Evolutionary conservation across 2,329 filamentous ascomycete genomes (phyloP).

Genomic region (Fusarium luffae): DNA sequence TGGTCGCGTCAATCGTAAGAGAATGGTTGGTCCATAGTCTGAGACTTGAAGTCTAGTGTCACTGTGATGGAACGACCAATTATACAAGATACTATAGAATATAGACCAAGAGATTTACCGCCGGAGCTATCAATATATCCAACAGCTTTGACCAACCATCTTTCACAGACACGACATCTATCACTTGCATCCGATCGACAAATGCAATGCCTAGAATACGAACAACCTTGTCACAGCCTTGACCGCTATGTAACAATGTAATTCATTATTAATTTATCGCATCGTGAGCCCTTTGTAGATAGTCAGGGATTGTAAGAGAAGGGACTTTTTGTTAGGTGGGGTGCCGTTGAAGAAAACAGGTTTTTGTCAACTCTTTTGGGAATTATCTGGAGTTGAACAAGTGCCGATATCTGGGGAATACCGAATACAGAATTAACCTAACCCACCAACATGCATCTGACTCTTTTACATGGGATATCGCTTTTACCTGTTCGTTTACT

Average conservation of each 20-base stretch:
- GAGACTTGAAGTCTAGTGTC: slow-evolving; percentile 3
- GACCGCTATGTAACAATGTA: slow-evolving; percentile 15
- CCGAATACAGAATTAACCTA: slow-evolving; percentile 7
- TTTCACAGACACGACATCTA: slow-evolving; percentile 13
- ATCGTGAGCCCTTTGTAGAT: background rate
- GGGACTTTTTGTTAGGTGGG: slow-evolving; percentile 26
- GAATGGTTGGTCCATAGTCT: slow-evolving; percentile 7
- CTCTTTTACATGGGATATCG: too few relatives aligned
- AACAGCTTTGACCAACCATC: slow-evolving; percentile 24
- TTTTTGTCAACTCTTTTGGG: slow-evolving; percentile 10
- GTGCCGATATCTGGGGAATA: slow-evolving; percentile 31
- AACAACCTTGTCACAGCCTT: background rate
- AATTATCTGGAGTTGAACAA: slow-evolving; percentile 10
- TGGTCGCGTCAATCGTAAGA: background rate
- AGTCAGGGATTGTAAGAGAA: background rate
- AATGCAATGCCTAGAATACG: slow-evolving; percentile 8
- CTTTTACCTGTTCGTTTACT: background rate
- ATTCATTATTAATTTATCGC: background rate
- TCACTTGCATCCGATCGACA: slow-evolving; percentile 24
- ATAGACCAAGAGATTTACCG: slow-evolving; percentile 17
- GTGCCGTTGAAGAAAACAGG: slow-evolving; percentile 7
- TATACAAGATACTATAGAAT: slow-evolving; percentile 8
- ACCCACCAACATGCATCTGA: background rate
- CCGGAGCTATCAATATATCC: slow-evolving; percentile 7
- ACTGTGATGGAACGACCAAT: slow-evolving; percentile 24